These are phyloP conservation scores for Pseudoneurospora amorphoporcata DNA, from an alignment of 495 filamentous ascomycete genomes.

Conservation along the genomic window DNA sequence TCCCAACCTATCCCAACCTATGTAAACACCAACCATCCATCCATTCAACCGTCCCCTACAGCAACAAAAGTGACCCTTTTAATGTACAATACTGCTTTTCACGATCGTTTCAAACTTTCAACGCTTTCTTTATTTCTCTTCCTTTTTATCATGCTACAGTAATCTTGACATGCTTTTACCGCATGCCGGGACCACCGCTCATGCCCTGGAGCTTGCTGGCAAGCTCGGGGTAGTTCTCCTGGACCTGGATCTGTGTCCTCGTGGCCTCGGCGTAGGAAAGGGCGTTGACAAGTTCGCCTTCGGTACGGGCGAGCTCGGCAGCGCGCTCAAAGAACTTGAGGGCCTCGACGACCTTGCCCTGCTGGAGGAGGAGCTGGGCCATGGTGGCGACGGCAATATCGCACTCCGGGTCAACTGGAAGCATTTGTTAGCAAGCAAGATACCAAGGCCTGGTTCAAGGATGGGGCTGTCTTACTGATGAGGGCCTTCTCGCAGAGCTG, in stretches of 20 bases:
- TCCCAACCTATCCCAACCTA: background rate
- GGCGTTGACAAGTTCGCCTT: constrained; percentile 91
- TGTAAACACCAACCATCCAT: background rate
- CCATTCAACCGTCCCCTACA: background rate
- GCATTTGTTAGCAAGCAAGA: constrained; percentile 18
- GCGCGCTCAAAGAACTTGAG: constrained; percentile 96
- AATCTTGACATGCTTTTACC: constrained; percentile 7
- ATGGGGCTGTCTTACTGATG: constrained; percentile 59
- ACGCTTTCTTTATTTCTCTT: background rate
- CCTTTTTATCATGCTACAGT: background rate
- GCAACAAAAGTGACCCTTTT: background rate
- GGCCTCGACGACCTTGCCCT: constrained; percentile 91
- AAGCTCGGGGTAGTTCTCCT: constrained; percentile 96
- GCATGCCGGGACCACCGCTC: constrained; percentile 27
- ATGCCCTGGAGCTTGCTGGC: constrained; percentile 73
- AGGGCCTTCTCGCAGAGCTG: constrained; percentile 94
- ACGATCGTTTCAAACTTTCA: background rate
- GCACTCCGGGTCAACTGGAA: constrained; percentile 91
- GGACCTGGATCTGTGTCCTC: constrained; percentile 90
- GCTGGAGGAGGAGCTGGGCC: constrained; percentile 96
- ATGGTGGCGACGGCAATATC: constrained; percentile 98
- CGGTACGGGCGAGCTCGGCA: constrained; percentile 88
- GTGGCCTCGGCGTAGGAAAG: constrained; percentile 97
- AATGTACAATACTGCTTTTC: background rate
- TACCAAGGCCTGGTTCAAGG: background rate